Evolutionary conservation across 2,329 filamentous ascomycete species (phyloP), one percentile per base, ranked within the genome.

Genomic region (Mariannaea elegans): DNA sequence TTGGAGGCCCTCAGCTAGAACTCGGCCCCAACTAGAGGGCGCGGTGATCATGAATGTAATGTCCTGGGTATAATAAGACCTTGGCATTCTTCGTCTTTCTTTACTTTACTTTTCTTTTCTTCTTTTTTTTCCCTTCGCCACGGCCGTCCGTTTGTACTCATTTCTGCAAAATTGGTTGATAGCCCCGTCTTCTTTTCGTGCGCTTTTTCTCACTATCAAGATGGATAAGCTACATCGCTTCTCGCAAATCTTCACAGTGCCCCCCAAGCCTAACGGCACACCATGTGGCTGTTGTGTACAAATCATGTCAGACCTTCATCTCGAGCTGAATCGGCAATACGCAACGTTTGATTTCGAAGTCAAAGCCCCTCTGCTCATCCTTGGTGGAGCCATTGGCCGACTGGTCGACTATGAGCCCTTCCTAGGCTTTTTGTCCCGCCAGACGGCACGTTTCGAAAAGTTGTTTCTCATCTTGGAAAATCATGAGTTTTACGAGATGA

Each of bases 401-500:
- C 75, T 86, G 4, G 68, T 75, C 52, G 78, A 84, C 64, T 81
- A 82, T 62, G 76, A 80, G 3, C 68, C 57, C 2, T 83, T 82
- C 67, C 72, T 78, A 3, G 58, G 59, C 4, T 84, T 85, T 61
- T 74, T 85, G 19, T 61, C 70, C 9, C 63, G 64, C 4, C 81
- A 82, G 56, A 75, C 74, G n/a, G 62, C 69, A 16, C 73, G 74
- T 3, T 85, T 78, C 62, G 69, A 79, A 7, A 73, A 71, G 4
- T 77, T 85, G 2, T 79, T 84, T 49, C 69, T 84, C 2, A 76
- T 85, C 0, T 75, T 85, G 2, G 84, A 82, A 0, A 85, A 85
- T 66, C 82, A 85, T 64, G 83, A 86, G 66, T 85, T 84, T 66
- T 84, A 83, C 65, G 77, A 77, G 27, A 71, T 80, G 31, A 74